Evolutionary conservation across 805 yeast genomes (phyloP), one percentile per base, ranked within the genome.

Genomic region (Pichia scutulata): DNA sequence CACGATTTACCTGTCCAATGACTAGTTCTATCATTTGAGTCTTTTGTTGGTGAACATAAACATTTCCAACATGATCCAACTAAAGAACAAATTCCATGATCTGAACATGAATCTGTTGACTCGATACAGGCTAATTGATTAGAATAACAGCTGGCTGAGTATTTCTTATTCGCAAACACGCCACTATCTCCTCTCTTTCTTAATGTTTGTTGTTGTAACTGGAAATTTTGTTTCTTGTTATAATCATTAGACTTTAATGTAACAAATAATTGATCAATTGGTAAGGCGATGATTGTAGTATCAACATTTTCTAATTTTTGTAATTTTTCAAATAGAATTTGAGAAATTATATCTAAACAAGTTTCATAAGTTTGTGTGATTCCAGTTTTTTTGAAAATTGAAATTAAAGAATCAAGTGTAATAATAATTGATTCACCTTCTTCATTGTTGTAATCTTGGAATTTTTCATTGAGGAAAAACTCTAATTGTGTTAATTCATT

Each of bases 1-100:
- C 93, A 86, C 53, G 80, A 78, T 51, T 56, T 57, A 23, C 84
- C 85, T 1, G 77, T 64, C 84, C 84, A 80, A 48, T 66, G 66
- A 42, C 77, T 75, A 25, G 83, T 77, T 52, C 69, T 69, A 37
- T 70, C 69, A 14, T 69, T 63, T 14, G 68, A 67, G 52, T 70
- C 65, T 44, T 60, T 65, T 7, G 76, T 69, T 16, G 81, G 60
- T 2, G 73, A 57, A 60, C 85, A 80, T 23, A 66, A 57, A 63
- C 85, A 80, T 44, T 70, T 66, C 77, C 78, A 80, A 61, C 78
- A 73, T 25, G 60, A 60, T 14, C 67, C 68, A 41, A 64, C 50
- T 54, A 74, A 63, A 12, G 74, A 52, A 58, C 85, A 80, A 14
- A 65, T 49, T 12, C 85, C 85, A 60, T 78, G 82, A n/a, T 71